Percentiles rank a stretch among this genome's conserved stretches.
Evolutionary conservation across 2,329 filamentous ascomycete species (phyloP).

Genomic region (Metarhizium robertsii): DNA sequence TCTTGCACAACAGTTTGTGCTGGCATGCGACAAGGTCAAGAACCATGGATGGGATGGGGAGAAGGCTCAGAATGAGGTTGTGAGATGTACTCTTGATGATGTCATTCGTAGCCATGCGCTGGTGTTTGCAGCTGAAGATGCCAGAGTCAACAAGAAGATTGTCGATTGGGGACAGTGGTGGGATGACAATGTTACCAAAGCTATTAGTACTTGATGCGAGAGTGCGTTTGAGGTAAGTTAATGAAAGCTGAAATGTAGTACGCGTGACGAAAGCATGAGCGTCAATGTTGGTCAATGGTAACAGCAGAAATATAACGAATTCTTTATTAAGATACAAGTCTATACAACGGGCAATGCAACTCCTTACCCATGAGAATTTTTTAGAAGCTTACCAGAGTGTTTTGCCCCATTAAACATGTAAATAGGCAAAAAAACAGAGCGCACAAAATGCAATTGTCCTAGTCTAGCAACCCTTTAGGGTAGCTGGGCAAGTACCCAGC

Average conservation of each 20-base stretch:
- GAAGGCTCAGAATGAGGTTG: conserved; percentile 62
- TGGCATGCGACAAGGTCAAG: conserved; percentile 72
- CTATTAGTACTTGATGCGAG: background rate
- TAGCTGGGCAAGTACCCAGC: no score
- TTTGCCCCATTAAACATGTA: no score
- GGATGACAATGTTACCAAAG: conserved; percentile 29
- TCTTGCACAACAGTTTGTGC: conserved; percentile 71
- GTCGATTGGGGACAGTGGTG: conserved; percentile 74
- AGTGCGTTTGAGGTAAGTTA: background rate
- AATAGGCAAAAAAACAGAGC: no score
- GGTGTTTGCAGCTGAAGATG: conserved; percentile 91
- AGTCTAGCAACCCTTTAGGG: no score
- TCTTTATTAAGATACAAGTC: no score
- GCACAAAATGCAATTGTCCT: no score
- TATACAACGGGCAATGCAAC: no score
- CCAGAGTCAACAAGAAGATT: conserved; percentile 58
- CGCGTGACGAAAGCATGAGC: background rate
- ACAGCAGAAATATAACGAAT: no score
- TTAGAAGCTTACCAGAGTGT: no score
- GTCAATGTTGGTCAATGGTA: no score
- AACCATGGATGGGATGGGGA: conserved; percentile 55
- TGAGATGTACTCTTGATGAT: conserved; percentile 82
- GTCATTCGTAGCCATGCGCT: conserved; percentile 81
- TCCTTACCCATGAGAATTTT: no score
- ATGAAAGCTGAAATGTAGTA: background rate